Evolutionary conservation across 352 stramenopile genomes (phyloP).

Genomic region (Thraustotheca clavata): DNA sequence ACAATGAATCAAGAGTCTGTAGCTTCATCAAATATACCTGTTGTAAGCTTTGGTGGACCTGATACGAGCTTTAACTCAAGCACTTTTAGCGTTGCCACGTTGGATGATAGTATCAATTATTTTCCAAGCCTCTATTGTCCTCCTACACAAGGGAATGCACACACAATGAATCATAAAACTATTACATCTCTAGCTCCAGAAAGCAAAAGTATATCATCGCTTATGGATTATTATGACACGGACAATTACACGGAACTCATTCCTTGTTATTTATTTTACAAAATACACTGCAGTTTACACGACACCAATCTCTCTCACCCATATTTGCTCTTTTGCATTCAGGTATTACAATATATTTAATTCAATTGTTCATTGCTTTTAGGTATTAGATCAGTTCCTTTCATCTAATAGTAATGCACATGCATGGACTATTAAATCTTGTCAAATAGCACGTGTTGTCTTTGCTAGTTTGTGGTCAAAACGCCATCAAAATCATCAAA

Average conservation of each 20-base stretch:
- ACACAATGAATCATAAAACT: conserved; percentile 19
- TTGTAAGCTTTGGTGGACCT: background rate
- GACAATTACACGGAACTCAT: conserved; percentile 55
- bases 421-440: conserved; percentile 37
- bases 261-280: conserved; percentile 46
- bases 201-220: conserved; percentile 19
- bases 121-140: conserved; percentile 21
- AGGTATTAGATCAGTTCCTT: conserved; percentile 57
- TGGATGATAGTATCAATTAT: conserved; percentile 13
- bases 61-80: conserved; percentile 4
- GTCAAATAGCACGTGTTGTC: conserved; percentile 42
- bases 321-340: conserved; percentile 65
- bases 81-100: background rate
- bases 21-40: no score
- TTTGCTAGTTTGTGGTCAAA: conserved; percentile 25
- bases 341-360: conserved; percentile 24
- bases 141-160: conserved; percentile 14
- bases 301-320: conserved; percentile 29
- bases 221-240: conserved; percentile 58
- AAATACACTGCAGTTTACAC: conserved; percentile 38
- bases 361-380: background rate
- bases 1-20: no score
- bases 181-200: background rate
- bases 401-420: conserved; percentile 27
- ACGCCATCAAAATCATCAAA: conserved; percentile 22